Evolutionary conservation across 768 basidiomycete genomes (phyloP).

Genomic region (Sistotremastrum niveocremeum): DNA sequence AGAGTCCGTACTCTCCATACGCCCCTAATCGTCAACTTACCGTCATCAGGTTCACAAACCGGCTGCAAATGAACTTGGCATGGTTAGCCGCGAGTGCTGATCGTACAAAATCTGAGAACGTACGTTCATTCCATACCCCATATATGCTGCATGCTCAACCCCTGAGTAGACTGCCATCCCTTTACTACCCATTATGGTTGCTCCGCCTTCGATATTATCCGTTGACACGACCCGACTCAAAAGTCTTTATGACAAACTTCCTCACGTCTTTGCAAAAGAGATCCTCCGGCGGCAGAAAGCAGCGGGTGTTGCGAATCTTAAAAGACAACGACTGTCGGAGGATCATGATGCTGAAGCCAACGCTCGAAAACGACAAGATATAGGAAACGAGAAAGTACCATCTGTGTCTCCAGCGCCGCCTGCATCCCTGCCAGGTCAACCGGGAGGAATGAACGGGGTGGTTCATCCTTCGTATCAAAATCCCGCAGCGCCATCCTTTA

Average conservation of each 20-base stretch:
- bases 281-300: conserved; percentile 29
- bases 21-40: conserved; percentile 1
- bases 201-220: conserved; percentile 38
- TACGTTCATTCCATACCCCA: conserved; percentile 17
- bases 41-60: conserved; percentile 35
- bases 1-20: conserved; percentile 31
- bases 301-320: too few relatives aligned
- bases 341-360: too few relatives aligned
- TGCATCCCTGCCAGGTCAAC: too few relatives aligned
- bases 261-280: conserved; percentile 49
- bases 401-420: too few relatives aligned
- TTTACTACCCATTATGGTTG: conserved; percentile 41
- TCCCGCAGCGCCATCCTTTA: too few relatives aligned
- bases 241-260: conserved; percentile 49
- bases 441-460: too few relatives aligned
- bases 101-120: conserved; percentile 28
- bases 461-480: too few relatives aligned
- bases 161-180: conserved; percentile 4
- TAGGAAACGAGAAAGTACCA: too few relatives aligned
- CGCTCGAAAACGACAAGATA: too few relatives aligned
- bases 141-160: conserved; percentile 1
- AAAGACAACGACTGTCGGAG: too few relatives aligned
- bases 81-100: conserved; percentile 64
- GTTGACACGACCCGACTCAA: conserved; percentile 45
- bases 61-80: conserved; percentile 57